Conservation (phyloP, 257 asterid species). For the Nicotiana sylvestris region DNA sequence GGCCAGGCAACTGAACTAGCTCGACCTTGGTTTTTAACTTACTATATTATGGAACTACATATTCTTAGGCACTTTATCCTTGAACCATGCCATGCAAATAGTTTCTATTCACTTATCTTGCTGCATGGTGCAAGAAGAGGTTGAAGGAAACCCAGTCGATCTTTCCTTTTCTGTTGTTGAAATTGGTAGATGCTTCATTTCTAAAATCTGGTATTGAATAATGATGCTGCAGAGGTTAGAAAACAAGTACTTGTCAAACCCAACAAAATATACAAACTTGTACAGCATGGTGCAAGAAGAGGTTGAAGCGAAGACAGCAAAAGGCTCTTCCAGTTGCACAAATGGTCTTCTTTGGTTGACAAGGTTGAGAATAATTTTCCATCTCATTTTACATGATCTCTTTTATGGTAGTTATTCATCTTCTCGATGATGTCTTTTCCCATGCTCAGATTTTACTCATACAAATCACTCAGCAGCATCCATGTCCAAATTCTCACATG, state of each 20-base stretch:
- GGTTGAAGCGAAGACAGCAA: conserved; percentile 84
- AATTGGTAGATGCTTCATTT: not conserved
- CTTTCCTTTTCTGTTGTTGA: not conserved
- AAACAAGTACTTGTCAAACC: conserved; percentile 66
- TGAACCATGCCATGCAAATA: not conserved
- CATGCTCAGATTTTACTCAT: not conserved
- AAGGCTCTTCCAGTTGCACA: conserved; percentile 91
- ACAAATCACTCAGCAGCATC: not conserved
- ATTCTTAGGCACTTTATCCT: not conserved
- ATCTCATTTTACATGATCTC: not conserved
- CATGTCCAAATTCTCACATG: not conserved
- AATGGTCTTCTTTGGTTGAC: conserved; percentile 99
- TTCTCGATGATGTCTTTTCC: not conserved
- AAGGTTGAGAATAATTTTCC: conserved; percentile 43
- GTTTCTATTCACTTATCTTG: not conserved
- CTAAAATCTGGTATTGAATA: not conserved
- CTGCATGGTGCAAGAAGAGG: not conserved
- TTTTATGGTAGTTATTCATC: not conserved
- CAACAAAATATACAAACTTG: conserved; percentile 59
- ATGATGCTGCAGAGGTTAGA: conserved; percentile 64
- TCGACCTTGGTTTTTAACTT: not conserved
- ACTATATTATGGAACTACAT: not conserved
- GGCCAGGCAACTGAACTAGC: not conserved
- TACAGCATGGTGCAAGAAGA: conserved; percentile 91
- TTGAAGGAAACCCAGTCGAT: not conserved